phyloP scores from a whole-genome alignment of 331 rosid genomes.

The Telfairia occidentalis region DNA sequence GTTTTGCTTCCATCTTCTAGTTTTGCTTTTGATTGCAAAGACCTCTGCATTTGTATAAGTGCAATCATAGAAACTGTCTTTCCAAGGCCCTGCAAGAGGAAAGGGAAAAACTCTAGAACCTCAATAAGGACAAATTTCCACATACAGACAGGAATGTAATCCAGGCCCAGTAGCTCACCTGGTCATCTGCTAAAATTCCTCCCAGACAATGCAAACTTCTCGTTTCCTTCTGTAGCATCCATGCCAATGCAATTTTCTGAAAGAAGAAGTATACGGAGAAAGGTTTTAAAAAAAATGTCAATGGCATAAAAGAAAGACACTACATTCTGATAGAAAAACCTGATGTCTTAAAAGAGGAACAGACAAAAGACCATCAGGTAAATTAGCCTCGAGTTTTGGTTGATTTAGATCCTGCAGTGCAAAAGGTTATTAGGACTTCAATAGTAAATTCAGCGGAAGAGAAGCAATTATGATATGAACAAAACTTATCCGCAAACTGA shows the following conservation, averaged over 20 bases:
- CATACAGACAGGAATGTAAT: constrained; percentile 4
- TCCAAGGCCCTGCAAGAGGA: constrained; percentile 85
- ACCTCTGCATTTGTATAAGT: constrained; percentile 73
- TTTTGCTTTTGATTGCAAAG: constrained; percentile 48
- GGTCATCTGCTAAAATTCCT: constrained; percentile 97
- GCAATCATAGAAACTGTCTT: constrained; percentile 92
- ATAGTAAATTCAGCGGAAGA: not conserved
- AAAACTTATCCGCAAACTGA: not conserved
- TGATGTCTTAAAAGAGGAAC: constrained; percentile 90
- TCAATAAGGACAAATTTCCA: constrained; percentile 9
- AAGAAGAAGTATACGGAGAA: constrained; percentile 12
- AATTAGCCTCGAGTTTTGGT: constrained; percentile 50
- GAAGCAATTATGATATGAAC: not conserved
- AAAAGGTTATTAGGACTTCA: not conserved
- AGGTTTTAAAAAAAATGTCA: constrained; percentile 9
- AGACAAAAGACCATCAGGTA: constrained; percentile 72
- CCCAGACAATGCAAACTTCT: constrained; percentile 93
- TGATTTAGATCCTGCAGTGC: constrained; percentile 77
- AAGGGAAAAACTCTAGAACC: not conserved
- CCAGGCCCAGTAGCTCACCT: constrained; percentile 34
- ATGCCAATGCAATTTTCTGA: constrained; percentile 90
- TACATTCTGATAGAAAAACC: constrained; percentile 35
- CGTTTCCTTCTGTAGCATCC: constrained; percentile 95
- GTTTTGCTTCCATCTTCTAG: constrained; percentile 35
- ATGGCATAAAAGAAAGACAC: constrained; percentile 1